Conservation (phyloP, 768 basidiomycete species). For the Mycena galopus region DNA sequence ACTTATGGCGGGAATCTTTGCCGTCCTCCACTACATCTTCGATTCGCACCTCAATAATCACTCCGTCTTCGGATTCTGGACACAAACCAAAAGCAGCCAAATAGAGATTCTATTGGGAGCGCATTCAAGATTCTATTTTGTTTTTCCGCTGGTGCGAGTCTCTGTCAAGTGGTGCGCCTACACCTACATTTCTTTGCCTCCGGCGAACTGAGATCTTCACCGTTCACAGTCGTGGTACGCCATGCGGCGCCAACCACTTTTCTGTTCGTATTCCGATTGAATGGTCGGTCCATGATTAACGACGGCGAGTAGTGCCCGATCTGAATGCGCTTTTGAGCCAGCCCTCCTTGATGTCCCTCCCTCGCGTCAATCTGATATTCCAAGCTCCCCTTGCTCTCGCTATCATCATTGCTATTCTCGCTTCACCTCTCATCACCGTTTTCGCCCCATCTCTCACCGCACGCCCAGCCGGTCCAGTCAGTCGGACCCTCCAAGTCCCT, state of each 20-base stretch:
- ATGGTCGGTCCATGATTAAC: background rate
- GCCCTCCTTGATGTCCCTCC: background rate
- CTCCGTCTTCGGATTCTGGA: slow-evolving; percentile 5
- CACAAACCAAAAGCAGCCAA: background rate
- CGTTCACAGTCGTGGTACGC: slow-evolving; percentile 5
- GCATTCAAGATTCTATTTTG: slow-evolving; percentile 7
- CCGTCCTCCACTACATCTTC: background rate
- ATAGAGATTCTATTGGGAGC: slow-evolving; percentile 1
- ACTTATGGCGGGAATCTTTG: background rate
- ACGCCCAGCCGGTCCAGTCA: background rate
- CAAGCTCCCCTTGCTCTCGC: background rate
- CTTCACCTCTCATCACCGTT: slow-evolving; percentile 16
- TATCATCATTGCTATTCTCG: background rate
- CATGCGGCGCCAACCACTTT: slow-evolving; percentile 13
- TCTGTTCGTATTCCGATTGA: background rate
- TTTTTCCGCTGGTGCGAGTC: slow-evolving; percentile 14
- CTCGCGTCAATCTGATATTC: background rate
- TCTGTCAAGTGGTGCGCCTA: slow-evolving; percentile 5
- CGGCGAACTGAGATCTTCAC: background rate
- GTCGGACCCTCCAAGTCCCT: slow-evolving; percentile 11
- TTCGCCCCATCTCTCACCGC: slow-evolving; percentile 24
- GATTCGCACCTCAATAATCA: background rate
- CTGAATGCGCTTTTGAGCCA: background rate
- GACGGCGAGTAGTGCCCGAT: background rate
- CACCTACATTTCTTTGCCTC: too few relatives aligned